Percentiles rank a stretch among this genome's conserved stretches.
These are phyloP conservation scores for Alternaria brassicae DNA, from an alignment of 2,329 filamentous ascomycete species.

Conservation along the genomic window DNA sequence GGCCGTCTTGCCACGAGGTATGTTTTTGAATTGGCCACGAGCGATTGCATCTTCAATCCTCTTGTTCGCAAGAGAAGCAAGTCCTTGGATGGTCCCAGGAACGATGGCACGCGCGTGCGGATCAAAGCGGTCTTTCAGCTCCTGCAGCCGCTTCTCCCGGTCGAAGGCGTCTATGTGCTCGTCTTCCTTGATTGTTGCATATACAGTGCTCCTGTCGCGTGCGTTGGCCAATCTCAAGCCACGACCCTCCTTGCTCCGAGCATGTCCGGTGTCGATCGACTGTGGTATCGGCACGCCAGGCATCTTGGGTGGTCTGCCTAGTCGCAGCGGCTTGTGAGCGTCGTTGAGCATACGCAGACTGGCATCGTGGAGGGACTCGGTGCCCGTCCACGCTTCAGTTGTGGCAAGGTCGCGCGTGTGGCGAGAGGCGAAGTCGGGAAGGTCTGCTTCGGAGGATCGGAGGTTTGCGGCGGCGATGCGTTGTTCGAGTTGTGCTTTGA, in stretches of 20 bases:
- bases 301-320: constrained; percentile 24
- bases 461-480: constrained; percentile 65
- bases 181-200: constrained; percentile 59
- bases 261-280: constrained; percentile 47
- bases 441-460: constrained; percentile 60
- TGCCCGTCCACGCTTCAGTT: constrained; percentile 77
- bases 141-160: constrained; percentile 71
- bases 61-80: constrained; percentile 86
- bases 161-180: constrained; percentile 72
- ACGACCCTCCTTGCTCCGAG: constrained; percentile 45
- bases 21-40: constrained; percentile 85
- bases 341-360: constrained; percentile 79
- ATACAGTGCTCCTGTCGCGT: constrained; percentile 64
- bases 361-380: constrained; percentile 75
- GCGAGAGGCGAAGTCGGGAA: constrained; percentile 69
- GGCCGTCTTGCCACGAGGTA: constrained; percentile 72
- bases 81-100: constrained; percentile 77
- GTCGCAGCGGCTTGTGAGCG: constrained; percentile 61
- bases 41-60: constrained; percentile 93
- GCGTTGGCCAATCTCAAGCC: constrained; percentile 62
- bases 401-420: constrained; percentile 73
- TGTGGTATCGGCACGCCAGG: constrained; percentile 36
- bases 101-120: constrained; percentile 76
- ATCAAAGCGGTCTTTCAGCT: constrained; percentile 82
- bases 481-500: constrained; percentile 65